phyloP scores from a whole-genome alignment of 371 early-diverging fungal genomes.

The Mortierella sp. region DNA sequence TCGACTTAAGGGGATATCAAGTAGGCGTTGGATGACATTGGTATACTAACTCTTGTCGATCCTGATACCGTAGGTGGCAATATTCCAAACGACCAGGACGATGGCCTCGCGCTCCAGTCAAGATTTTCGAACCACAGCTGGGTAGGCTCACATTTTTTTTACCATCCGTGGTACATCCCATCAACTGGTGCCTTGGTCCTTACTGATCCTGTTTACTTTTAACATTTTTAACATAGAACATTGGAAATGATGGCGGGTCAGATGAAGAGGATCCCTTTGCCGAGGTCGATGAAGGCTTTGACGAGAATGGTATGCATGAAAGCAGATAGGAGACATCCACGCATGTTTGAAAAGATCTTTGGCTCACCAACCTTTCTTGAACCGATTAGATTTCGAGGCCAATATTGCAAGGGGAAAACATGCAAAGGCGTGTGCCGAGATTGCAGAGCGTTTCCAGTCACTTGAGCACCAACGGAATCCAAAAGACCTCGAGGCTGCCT shows the following conservation, averaged over 20 bases:
- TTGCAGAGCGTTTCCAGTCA: constrained; percentile 51
- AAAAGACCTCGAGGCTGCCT: constrained; percentile 41
- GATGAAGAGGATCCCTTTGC: constrained; percentile 66
- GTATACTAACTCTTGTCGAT: not conserved
- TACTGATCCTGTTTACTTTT: not conserved
- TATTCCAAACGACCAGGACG: constrained; percentile 29
- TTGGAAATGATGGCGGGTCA: constrained; percentile 49
- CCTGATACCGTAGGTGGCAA: constrained; percentile 11
- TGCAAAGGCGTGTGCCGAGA: constrained; percentile 46
- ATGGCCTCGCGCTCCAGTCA: constrained; percentile 33
- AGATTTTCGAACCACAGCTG: constrained; percentile 49
- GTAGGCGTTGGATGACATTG: no score
- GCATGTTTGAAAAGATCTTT: no score
- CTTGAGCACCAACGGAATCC: constrained; percentile 48
- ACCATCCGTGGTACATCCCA: no score
- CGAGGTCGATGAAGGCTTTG: constrained; percentile 58
- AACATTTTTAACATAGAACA: constrained; percentile 9
- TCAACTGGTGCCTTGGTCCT: no score
- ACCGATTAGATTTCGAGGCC: constrained; percentile 55
- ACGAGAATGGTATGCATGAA: constrained; percentile 49
- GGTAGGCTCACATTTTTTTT: constrained; percentile 20
- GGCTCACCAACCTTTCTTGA: not conserved
- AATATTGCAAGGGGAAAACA: constrained; percentile 58
- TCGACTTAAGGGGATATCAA: no score
- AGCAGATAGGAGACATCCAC: no score